Evolutionary conservation across 768 basidiomycete species (phyloP).

Genomic region (Stropharia rugosoannulata): DNA sequence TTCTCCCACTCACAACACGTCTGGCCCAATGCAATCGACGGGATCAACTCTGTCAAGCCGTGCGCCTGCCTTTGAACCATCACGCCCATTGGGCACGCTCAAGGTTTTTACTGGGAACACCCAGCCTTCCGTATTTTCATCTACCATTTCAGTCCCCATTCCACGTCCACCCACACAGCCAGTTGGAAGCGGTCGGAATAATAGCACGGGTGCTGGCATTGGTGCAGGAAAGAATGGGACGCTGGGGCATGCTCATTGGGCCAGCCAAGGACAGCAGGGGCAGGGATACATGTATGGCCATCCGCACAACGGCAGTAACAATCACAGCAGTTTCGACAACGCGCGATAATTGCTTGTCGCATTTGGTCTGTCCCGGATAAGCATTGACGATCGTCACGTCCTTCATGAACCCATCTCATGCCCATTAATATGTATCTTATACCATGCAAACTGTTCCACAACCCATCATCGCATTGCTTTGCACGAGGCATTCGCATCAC

Average conservation of each 20-base stretch:
- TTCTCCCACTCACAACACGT: conserved; percentile 16
- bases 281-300: not conserved
- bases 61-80: conserved; percentile 56
- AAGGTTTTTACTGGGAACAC: conserved; percentile 6
- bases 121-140: conserved; percentile 2
- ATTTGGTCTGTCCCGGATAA: not conserved
- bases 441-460: not conserved
- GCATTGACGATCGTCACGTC: conserved; percentile 2
- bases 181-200: not conserved
- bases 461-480: not conserved
- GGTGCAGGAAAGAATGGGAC: not conserved
- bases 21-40: conserved; percentile 27
- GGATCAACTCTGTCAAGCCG: conserved; percentile 40
- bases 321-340: not conserved
- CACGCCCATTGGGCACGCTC: conserved; percentile 9
- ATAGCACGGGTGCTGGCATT: not conserved
- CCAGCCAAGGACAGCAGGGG: conserved; percentile 1
- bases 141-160: not conserved
- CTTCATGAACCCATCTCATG: not conserved
- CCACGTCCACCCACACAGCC: not conserved
- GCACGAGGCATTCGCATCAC: not conserved
- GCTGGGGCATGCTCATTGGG: not conserved
- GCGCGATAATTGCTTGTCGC: not conserved
- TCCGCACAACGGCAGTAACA: not conserved
- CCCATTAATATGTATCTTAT: not conserved